phyloP scores from a whole-genome alignment of 768 basidiomycete genomes.

The Hemileccinum impolitum region DNA sequence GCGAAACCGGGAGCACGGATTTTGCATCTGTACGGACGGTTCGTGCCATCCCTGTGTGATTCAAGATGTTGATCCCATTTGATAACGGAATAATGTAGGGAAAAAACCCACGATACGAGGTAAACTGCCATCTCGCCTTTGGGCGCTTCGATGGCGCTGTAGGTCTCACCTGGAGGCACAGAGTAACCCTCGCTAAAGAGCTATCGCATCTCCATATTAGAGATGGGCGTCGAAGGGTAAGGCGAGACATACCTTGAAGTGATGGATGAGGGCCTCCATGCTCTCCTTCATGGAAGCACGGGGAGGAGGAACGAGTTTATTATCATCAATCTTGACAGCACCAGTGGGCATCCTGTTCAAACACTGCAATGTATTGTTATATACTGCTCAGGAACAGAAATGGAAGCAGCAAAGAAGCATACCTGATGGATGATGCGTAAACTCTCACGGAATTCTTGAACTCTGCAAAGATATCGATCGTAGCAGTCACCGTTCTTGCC shows the following conservation, averaged over 20 bases:
- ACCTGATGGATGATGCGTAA: constrained; percentile 83
- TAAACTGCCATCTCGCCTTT: constrained; percentile 99
- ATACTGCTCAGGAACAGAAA: background rate
- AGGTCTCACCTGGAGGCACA: constrained; percentile 94
- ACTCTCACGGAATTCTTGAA: constrained; percentile 97
- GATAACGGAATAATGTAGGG: background rate
- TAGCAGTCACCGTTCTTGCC: constrained; percentile 98
- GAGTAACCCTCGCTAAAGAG: constrained; percentile 96
- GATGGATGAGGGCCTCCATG: constrained; percentile 97
- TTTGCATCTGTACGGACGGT: constrained; percentile 95
- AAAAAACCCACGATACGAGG: constrained; percentile 76
- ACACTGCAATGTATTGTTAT: constrained; percentile 50
- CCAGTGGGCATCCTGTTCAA: constrained; percentile 97
- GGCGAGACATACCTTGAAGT: constrained; percentile 75
- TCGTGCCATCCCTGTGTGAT: constrained; percentile 74
- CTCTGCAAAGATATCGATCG: constrained; percentile 94
- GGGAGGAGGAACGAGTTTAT: constrained; percentile 95
- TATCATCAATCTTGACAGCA: constrained; percentile 91
- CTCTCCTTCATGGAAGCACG: constrained; percentile 99
- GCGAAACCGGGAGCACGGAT: constrained; percentile 97
- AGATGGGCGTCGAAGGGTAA: background rate
- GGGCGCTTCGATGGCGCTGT: constrained; percentile 96
- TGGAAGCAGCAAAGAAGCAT: constrained; percentile 6
- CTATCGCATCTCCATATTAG: constrained; percentile 36
- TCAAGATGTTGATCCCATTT: background rate